A percentile compares a stretch with the other conserved stretches of the same genome.
Conservation (phyloP, 768 basidiomycete genomes). For the Tulasnella sp. region DNA sequence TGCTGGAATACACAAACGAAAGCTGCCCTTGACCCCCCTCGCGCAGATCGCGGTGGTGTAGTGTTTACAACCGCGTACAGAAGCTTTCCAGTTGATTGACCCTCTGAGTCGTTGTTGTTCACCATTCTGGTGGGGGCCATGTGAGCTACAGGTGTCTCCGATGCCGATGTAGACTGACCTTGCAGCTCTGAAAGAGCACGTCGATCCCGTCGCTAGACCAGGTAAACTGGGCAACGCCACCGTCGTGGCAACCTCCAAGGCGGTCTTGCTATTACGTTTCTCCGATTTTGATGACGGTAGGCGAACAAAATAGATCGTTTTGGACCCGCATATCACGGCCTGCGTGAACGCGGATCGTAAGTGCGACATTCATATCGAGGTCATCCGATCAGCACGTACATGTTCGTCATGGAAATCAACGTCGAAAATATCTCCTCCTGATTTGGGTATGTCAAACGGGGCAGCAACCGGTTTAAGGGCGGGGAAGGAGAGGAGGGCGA, state of each 20-base stretch:
- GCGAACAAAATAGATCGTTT: constrained; percentile 19
- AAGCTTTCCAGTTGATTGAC: constrained; percentile 45
- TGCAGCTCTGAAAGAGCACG: constrained; percentile 59
- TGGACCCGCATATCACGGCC: constrained; percentile 23
- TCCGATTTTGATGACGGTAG: constrained; percentile 29
- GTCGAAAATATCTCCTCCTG: constrained; percentile 82
- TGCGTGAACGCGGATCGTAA: background rate
- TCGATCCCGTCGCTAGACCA: constrained; percentile 47
- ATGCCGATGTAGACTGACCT: constrained; percentile 47
- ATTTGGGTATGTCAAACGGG: constrained; percentile 53
- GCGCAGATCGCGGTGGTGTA: constrained; percentile 56
- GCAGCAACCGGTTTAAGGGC: constrained; percentile 52
- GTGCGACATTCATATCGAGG: background rate
- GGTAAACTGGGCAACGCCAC: constrained; percentile 42
- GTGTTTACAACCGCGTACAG: constrained; percentile 77
- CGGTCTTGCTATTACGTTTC: background rate
- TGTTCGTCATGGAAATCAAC: constrained; percentile 71
- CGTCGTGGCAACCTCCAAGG: constrained; percentile 28
- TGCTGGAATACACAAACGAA: constrained; percentile 51
- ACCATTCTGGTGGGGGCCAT: background rate
- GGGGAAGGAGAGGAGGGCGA: constrained; percentile 70
- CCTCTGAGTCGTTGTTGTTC: constrained; percentile 8
- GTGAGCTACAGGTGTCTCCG: background rate
- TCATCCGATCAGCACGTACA: constrained; percentile 48
- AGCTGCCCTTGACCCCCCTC: constrained; percentile 59